These are phyloP conservation scores for Coniochaeta sp. DNA, from an alignment of 2,329 filamentous ascomycete species.

Conservation along the genomic window DNA sequence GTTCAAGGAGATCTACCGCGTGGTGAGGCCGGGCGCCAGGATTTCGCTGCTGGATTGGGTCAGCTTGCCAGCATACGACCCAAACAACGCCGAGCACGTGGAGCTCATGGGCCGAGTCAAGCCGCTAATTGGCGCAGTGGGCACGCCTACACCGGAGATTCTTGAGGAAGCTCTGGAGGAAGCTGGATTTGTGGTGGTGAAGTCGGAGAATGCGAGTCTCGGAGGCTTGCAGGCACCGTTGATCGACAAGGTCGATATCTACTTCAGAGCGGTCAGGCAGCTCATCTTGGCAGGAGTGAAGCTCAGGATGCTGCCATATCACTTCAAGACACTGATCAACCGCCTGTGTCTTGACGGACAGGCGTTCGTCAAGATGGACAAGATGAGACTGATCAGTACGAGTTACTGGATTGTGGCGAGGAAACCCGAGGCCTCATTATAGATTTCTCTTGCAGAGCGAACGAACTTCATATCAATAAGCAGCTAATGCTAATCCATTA, in stretches of 20 bases:
- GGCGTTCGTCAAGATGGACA: constrained; percentile 49
- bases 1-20: constrained; percentile 39
- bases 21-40: constrained; percentile 41
- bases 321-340: constrained; percentile 46
- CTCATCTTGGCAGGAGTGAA: constrained; percentile 40
- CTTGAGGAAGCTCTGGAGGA: constrained; percentile 35
- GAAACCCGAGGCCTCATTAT: constrained; percentile 23
- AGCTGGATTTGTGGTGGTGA: constrained; percentile 38
- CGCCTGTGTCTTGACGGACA: constrained; percentile 43
- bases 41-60: constrained; percentile 46
- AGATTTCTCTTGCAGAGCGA: neutral
- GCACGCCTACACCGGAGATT: constrained; percentile 39
- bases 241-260: constrained; percentile 45
- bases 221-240: constrained; percentile 42
- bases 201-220: constrained; percentile 43
- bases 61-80: constrained; percentile 40
- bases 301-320: constrained; percentile 35
- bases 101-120: constrained; percentile 47
- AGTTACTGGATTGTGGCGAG: constrained; percentile 45
- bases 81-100: constrained; percentile 35
- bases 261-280: constrained; percentile 42
- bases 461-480: neutral
- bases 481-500: neutral
- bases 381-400: constrained; percentile 41
- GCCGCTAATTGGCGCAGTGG: constrained; percentile 46